Percentiles rank a stretch among this genome's conserved stretches.
phyloP scores from a whole-genome alignment of 192 early-diverging fungal genomes.

The Rhizophagus prolifer region DNA sequence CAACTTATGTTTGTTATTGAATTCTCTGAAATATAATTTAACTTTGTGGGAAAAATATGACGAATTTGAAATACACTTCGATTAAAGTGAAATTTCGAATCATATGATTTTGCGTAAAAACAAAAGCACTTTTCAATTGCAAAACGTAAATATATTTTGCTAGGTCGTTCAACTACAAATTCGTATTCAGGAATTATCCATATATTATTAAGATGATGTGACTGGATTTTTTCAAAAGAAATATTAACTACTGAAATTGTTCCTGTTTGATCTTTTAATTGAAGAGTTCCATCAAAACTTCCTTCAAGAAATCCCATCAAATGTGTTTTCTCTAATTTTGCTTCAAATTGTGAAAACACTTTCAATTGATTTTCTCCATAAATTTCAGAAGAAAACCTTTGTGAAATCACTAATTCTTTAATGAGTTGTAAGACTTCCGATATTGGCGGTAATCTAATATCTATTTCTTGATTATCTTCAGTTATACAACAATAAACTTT shows the following conservation, averaged over 20 bases:
- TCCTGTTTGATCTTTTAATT: constrained; percentile 1
- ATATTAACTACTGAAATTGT: not conserved
- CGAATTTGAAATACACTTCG: not conserved
- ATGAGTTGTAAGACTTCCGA: not conserved
- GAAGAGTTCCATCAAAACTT: constrained; percentile 3
- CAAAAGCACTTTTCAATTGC: constrained; percentile 13
- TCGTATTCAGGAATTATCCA: constrained; percentile 14
- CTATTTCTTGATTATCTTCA: not conserved
- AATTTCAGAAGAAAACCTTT: not conserved
- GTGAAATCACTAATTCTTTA: too few species aligned
- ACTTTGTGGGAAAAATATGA: not conserved
- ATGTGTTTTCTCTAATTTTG: too few species aligned
- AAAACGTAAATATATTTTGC: constrained; percentile 2
- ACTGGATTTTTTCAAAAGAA: not conserved
- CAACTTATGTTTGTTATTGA: not conserved
- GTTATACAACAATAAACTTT: not conserved
- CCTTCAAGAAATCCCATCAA: constrained; percentile 5
- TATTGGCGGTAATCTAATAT: not conserved
- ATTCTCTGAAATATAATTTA: not conserved
- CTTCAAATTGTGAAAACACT: not conserved
- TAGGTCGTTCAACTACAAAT: not conserved
- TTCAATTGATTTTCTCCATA: not conserved
- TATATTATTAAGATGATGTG: constrained; percentile 1
- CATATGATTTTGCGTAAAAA: not conserved
- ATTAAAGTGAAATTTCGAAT: too few species aligned